Percentiles rank a stretch among this genome's conserved stretches.
Conservation (phyloP, 495 filamentous ascomycete species). For the Daldinia childiae region DNA sequence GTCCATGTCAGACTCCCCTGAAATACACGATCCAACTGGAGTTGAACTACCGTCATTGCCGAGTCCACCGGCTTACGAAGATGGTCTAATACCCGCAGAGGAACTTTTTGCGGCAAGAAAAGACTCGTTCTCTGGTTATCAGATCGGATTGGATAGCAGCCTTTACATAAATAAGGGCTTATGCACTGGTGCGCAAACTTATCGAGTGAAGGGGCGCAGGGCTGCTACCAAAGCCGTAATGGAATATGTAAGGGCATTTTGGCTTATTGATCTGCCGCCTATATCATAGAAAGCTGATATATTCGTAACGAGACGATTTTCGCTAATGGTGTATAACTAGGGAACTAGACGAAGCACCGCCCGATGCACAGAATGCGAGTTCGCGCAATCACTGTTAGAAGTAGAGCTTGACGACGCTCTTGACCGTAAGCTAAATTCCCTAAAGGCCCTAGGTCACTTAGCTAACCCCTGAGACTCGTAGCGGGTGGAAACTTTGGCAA, state of each 20-base stretch:
- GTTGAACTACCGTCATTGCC: slow-evolving; percentile 11
- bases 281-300: no score
- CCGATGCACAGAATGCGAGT: slow-evolving; percentile 48
- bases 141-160: slow-evolving; percentile 39
- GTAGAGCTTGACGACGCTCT: slow-evolving; percentile 43
- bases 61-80: slow-evolving; percentile 25
- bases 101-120: slow-evolving; percentile 23
- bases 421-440: slow-evolving; percentile 38
- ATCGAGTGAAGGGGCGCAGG: slow-evolving; percentile 34
- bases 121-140: slow-evolving; percentile 28
- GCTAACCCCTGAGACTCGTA: slow-evolving; percentile 17
- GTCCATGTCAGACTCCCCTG: not conserved
- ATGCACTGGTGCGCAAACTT: slow-evolving; percentile 31
- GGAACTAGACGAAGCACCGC: slow-evolving; percentile 40
- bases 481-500: slow-evolving; percentile 42
- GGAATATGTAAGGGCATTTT: slow-evolving; percentile 35
- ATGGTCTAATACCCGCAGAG: slow-evolving; percentile 34
- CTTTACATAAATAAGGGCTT: slow-evolving; percentile 37
- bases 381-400: slow-evolving; percentile 47
- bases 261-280: not conserved
- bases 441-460: not conserved
- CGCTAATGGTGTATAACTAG: slow-evolving; percentile 4
- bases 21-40: slow-evolving; percentile 6
- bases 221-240: slow-evolving; percentile 30
- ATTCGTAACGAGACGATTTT: not conserved